Evolutionary conservation across 768 basidiomycete species (phyloP), one percentile per base, ranked within the genome.

Genomic region (Auricularia cornea): DNA sequence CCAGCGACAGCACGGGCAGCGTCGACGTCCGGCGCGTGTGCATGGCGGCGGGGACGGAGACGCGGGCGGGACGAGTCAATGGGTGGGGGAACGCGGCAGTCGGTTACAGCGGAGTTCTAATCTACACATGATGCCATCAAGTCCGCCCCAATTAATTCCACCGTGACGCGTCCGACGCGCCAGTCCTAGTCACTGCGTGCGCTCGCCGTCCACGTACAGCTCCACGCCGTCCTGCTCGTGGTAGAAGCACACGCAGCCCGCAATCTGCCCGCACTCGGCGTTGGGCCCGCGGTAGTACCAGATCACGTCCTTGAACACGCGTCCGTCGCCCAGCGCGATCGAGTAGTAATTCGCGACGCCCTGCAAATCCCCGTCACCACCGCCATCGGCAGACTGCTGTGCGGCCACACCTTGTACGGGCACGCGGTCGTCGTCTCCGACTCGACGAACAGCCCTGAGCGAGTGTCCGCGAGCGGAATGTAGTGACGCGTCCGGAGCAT

Each of bases 251-350:
- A 83, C 72, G 63, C 79, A 78, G 20, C 84, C 84, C 59, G 71
- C 75, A 56, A 87, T 79, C 26, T 72, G 75, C 3, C 77, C 73
- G 44, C 81, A 81, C 65, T 87, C 86, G 0, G 74, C 73, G 16
- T 73, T 78, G 0, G 86, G 80, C 41, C 78, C 77, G 30, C 78
- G 80, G 71, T 88, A 88, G 78, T 80, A 87, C 87, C 87, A 88
- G 18, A 84, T 81, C 3, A 86, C 71, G 61, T 85, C 78, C 32
- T 82, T 74, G 41, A 77, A 68, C 18, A 71, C 72, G 56, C 80
- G 75, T 5, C 79, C 80, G 2, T 78, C 73, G 5, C 80, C 76
- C 57, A 82, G 70, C 1, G 77, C 72, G 32, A 87, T 75, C 62
- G 82, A 69, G 69, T 82, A 86, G 68, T 86, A 87, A 62, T 78